phyloP scores from a whole-genome alignment of 495 filamentous ascomycete species.

The Neurospora sp. region DNA sequence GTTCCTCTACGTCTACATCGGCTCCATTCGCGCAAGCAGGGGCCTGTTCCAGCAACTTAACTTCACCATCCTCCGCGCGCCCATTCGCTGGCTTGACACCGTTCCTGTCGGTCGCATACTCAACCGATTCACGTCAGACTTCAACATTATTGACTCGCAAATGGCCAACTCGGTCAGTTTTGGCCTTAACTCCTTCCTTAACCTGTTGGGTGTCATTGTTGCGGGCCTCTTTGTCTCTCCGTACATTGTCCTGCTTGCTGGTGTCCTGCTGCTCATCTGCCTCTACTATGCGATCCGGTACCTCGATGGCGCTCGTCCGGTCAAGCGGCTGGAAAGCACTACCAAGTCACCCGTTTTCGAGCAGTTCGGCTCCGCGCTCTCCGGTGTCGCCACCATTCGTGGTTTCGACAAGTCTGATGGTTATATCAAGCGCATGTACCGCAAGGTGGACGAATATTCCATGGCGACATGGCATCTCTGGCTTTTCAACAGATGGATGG shows the following conservation, averaged over 20 bases:
- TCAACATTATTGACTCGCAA: constrained; percentile 57
- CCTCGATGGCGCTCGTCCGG: constrained; percentile 59
- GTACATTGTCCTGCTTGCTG: constrained; percentile 47
- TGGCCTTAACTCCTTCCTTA: constrained; percentile 38
- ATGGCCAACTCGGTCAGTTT: constrained; percentile 51
- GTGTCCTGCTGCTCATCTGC: constrained; percentile 44
- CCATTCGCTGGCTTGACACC: constrained; percentile 70
- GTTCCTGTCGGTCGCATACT: constrained; percentile 68
- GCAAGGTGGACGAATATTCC: constrained; percentile 53
- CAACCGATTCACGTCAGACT: constrained; percentile 74
- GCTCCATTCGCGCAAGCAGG: constrained; percentile 53
- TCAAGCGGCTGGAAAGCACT: constrained; percentile 65
- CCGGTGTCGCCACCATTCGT: constrained; percentile 65
- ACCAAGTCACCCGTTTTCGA: constrained; percentile 71
- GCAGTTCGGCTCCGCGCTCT: constrained; percentile 58
- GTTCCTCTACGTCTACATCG: constrained; percentile 47
- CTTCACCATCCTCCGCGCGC: constrained; percentile 56
- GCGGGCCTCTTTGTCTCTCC: constrained; percentile 55
- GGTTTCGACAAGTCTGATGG: constrained; percentile 54
- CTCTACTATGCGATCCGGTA: constrained; percentile 49
- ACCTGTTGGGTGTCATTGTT: constrained; percentile 47
- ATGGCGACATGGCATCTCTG: constrained; percentile 56
- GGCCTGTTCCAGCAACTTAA: constrained; percentile 54
- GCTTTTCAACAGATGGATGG: constrained; percentile 67
- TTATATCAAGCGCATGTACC: constrained; percentile 58